Base-by-base conservation (phyloP, 2,329 filamentous ascomycete genomes). In the Xylariomycetidae sp. region DNA sequence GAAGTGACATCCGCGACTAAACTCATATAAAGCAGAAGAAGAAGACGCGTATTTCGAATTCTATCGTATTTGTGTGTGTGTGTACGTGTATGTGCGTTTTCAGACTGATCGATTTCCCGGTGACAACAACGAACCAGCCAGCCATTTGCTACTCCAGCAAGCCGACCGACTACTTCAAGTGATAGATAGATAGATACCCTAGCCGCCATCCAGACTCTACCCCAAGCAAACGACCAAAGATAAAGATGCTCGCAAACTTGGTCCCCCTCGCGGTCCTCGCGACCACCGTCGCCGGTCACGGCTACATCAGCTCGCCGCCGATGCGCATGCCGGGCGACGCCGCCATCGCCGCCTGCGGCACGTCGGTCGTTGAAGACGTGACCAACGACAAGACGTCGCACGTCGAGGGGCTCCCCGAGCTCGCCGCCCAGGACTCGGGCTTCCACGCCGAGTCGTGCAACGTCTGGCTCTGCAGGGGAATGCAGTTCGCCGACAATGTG, bases 391-490 rank as follows among this genome's bases (percentile, higher is more conserved):
- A 45, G 38, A 55, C 52, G 16, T 55, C 52, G 37, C 49, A 55
- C 47, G 52, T 55, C 5, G 52, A 55, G 22, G 52, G 52, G 1
- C 48, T 56, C 3, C 51, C 53, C 1, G 51, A 56, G 47, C 49
- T 55, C 10, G 53, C 49, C 9, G 50, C 48, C 30, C 20, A 22
- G 18, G 49, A 53, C 41, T 5, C 41, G 9, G 46, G 36, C 5
- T 53, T 48, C 46, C n/a, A 52, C 31, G 37, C 38, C 10, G 45
- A 44, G 8, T 27, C 33, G 20, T 55, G 53, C 49, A 49, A 64
- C 46, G 56, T 66, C 30, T 59, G 48, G 46, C 58, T 67, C 17
- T 65, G 62, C 58, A 54, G 51, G 33, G 62, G 62, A 23, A 54
- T 55, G 43, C 61, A 63, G 46, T 62, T 58, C 42, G 60, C 33